phyloP scores from a whole-genome alignment of 257 asterid genomes.

The Solanum clarkiae region DNA sequence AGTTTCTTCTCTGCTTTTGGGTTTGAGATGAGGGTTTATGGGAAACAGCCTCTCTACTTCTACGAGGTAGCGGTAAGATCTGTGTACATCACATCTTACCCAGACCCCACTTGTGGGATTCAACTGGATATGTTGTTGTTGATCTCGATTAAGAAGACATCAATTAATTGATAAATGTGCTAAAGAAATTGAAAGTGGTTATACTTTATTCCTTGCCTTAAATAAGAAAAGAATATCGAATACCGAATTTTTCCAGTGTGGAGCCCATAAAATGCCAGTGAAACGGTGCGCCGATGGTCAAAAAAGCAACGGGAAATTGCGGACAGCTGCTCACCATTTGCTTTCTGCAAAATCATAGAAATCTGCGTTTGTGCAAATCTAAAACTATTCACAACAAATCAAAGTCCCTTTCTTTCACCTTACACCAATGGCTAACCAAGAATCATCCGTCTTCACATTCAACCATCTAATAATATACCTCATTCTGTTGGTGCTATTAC shows the following conservation, averaged over 20 bases:
- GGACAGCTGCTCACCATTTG: constrained; percentile 7
- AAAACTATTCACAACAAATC: background rate
- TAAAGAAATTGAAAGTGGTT: background rate
- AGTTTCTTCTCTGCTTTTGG: too few relatives aligned
- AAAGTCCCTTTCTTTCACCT: background rate
- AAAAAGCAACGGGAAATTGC: constrained; percentile 1
- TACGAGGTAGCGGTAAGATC: too few relatives aligned
- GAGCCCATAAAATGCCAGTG: background rate
- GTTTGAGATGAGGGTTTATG: too few relatives aligned
- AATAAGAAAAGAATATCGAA: background rate
- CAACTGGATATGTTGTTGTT: too few relatives aligned
- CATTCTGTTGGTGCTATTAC: background rate
- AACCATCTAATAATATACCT: background rate
- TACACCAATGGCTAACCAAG: background rate
- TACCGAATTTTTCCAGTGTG: background rate
- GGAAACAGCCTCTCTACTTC: too few relatives aligned
- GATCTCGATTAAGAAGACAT: background rate
- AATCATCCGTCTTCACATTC: background rate
- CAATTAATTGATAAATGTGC: background rate
- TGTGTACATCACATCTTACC: too few relatives aligned
- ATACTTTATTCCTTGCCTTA: background rate
- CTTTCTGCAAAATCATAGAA: background rate
- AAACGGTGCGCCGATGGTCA: background rate
- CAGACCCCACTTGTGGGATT: too few relatives aligned
- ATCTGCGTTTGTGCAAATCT: background rate